These are phyloP conservation scores for Gremmenia infestans DNA, from an alignment of 2,329 filamentous ascomycete species.

Conservation along the genomic window DNA sequence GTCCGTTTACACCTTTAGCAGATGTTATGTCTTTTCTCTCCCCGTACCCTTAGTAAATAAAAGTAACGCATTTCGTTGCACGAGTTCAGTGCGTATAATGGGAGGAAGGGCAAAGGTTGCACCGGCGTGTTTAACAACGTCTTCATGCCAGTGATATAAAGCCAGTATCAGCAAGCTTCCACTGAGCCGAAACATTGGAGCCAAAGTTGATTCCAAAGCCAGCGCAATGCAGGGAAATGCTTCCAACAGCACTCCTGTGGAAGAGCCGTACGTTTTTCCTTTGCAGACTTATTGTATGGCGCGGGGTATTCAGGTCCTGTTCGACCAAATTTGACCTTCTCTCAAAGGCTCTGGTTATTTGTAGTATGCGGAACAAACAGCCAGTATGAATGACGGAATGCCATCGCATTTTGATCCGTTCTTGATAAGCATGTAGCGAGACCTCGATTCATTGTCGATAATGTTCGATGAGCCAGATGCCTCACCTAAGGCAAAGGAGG, in stretches of 20 bases:
- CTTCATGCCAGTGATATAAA: too few relatives aligned
- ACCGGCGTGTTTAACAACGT: too few relatives aligned
- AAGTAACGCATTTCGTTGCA: too few relatives aligned
- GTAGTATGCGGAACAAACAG: slow-evolving; percentile 3
- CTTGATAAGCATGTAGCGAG: slow-evolving; percentile 1
- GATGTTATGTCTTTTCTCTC: too few relatives aligned
- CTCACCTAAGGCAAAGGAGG: not conserved
- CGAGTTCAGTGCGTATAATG: too few relatives aligned
- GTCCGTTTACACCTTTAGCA: too few relatives aligned
- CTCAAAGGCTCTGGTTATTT: slow-evolving; percentile 1
- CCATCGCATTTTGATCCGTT: not conserved
- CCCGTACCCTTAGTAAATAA: too few relatives aligned
- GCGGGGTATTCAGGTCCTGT: slow-evolving; percentile 4
- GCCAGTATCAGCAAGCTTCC: too few relatives aligned
- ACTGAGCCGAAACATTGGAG: too few relatives aligned
- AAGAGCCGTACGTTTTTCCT: slow-evolving; percentile 9
- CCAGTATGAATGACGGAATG: not conserved
- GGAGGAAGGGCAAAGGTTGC: too few relatives aligned
- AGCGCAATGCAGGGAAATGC: not conserved
- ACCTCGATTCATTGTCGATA: slow-evolving; percentile 5
- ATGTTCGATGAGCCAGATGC: slow-evolving; percentile 1
- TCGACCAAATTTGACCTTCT: slow-evolving; percentile 9
- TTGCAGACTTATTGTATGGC: slow-evolving; percentile 16
- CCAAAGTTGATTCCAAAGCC: too few relatives aligned
- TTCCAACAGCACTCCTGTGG: not conserved